phyloP scores from a whole-genome alignment of 352 stramenopile genomes.

The Phytophthora crassamura region DNA sequence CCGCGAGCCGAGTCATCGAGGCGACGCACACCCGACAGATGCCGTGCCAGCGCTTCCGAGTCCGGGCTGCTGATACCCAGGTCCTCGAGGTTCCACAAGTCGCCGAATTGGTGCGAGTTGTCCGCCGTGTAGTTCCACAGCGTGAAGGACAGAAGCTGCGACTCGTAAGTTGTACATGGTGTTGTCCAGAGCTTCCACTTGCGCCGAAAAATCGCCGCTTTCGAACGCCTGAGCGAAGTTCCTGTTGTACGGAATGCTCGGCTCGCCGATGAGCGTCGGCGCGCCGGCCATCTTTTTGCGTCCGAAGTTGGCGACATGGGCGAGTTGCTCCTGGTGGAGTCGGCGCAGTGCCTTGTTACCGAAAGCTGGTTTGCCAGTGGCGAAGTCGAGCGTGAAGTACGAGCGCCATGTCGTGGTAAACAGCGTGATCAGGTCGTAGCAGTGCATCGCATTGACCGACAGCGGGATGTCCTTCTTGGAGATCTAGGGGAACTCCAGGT shows the following conservation, averaged over 20 bases:
- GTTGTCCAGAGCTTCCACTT: conserved; percentile 61
- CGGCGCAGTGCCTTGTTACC: conserved; percentile 55
- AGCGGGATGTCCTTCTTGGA: conserved; percentile 48
- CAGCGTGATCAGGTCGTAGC: conserved; percentile 90
- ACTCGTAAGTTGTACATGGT: conserved; percentile 67
- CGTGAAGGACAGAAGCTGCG: conserved; percentile 77
- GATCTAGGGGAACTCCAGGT: conserved; percentile 68
- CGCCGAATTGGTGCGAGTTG: conserved; percentile 74
- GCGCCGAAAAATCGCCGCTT: conserved; percentile 52
- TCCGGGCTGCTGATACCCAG: conserved; percentile 75
- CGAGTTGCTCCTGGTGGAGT: conserved; percentile 63
- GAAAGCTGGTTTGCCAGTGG: conserved; percentile 63
- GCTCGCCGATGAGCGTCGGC: conserved; percentile 66
- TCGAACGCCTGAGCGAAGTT: conserved; percentile 47
- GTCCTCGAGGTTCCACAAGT: conserved; percentile 85
- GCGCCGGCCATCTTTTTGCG: conserved; percentile 44
- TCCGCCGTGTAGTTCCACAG: conserved; percentile 88
- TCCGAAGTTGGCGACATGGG: conserved; percentile 55
- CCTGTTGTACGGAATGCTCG: conserved; percentile 70
- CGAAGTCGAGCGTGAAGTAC: conserved; percentile 75
- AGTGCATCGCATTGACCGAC: conserved; percentile 84
- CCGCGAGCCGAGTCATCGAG: conserved; percentile 47
- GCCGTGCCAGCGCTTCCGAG: conserved; percentile 23
- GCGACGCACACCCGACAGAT: conserved; percentile 38
- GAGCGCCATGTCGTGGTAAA: conserved; percentile 73